Conservation (phyloP, 2,329 filamentous ascomycete species). For the Tolypocladium guangdongense region DNA sequence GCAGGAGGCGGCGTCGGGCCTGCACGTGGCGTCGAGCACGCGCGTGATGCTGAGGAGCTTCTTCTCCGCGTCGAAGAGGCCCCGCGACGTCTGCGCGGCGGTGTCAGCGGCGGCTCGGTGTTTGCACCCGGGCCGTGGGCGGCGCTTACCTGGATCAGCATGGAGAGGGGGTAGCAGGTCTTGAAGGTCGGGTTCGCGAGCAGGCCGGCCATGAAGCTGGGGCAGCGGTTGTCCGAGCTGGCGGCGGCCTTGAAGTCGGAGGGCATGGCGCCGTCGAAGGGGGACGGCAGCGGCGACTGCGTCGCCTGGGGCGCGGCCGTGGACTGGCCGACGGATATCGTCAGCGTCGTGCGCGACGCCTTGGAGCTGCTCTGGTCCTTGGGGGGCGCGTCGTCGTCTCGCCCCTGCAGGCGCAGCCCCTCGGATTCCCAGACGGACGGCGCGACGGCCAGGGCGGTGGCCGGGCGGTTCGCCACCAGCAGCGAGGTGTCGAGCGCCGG, state of each 20-base stretch:
- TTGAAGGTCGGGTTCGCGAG: constrained; percentile 56
- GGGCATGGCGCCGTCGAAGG: constrained; percentile 56
- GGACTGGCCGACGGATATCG: not conserved
- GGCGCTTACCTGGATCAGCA: constrained; percentile 61
- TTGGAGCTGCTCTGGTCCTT: not conserved
- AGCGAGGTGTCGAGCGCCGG: not conserved
- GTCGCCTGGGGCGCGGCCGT: not conserved
- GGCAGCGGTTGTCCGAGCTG: constrained; percentile 42
- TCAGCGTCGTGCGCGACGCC: not conserved
- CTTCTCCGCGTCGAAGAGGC: constrained; percentile 71
- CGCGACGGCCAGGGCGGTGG: not conserved
- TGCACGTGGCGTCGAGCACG: constrained; percentile 70
- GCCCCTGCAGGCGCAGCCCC: not conserved
- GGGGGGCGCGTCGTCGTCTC: not conserved
- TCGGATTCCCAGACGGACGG: not conserved
- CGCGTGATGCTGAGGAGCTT: constrained; percentile 62
- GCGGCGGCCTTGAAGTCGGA: constrained; percentile 46
- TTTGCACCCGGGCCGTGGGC: not conserved
- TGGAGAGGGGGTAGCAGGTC: constrained; percentile 70
- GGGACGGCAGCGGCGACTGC: constrained; percentile 39
- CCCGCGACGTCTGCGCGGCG: constrained; percentile 57
- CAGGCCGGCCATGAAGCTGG: constrained; percentile 57
- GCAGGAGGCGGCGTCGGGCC: constrained; percentile 56
- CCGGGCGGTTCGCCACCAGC: not conserved
- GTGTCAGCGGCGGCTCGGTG: not conserved